These are phyloP conservation scores for Exophiala phaeomuriformis DNA, from an alignment of 2,329 filamentous ascomycete species.

Conservation along the genomic window DNA sequence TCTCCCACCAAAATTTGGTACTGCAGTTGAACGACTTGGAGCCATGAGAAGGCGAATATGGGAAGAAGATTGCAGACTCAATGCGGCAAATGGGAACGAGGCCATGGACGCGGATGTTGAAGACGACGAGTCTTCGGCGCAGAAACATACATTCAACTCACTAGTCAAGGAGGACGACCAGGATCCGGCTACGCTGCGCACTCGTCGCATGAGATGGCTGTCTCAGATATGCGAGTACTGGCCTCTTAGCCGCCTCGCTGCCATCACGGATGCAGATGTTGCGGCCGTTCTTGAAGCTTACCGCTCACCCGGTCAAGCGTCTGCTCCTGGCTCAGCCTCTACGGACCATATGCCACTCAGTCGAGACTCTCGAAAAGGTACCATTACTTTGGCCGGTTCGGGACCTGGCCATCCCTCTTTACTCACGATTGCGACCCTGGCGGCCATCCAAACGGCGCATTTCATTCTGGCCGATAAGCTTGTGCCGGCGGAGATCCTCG, in stretches of 20 bases:
- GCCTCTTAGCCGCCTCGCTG: slow-evolving; percentile 75
- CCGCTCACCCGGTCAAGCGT: slow-evolving; percentile 30
- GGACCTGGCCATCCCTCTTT: slow-evolving; percentile 90
- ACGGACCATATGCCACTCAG: slow-evolving; percentile 25
- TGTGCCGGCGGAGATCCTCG: slow-evolving; percentile 69
- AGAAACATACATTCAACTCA: slow-evolving; percentile 75
- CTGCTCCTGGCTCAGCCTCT: slow-evolving; percentile 25
- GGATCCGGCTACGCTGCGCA: slow-evolving; percentile 66
- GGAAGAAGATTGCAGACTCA: slow-evolving; percentile 56
- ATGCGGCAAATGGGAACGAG: slow-evolving; percentile 35
- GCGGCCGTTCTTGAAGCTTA: slow-evolving; percentile 70
- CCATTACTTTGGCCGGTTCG: slow-evolving; percentile 81
- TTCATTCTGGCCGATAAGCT: slow-evolving; percentile 49
- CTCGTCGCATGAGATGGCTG: slow-evolving; percentile 81
- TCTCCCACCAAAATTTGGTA: slow-evolving; percentile 67
- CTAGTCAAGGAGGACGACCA: slow-evolving; percentile 59
- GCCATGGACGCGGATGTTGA: slow-evolving; percentile 41
- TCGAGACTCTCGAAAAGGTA: slow-evolving; percentile 44
- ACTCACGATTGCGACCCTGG: slow-evolving; percentile 59
- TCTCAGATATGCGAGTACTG: slow-evolving; percentile 98
- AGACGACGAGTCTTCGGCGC: slow-evolving; percentile 48
- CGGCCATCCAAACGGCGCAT: slow-evolving; percentile 43
- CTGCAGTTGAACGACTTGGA: slow-evolving; percentile 70
- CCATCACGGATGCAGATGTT: slow-evolving; percentile 72
- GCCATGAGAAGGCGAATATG: slow-evolving; percentile 63